Conservation (phyloP, 2,329 filamentous ascomycete species). For the Sarocladium kiliense region DNA sequence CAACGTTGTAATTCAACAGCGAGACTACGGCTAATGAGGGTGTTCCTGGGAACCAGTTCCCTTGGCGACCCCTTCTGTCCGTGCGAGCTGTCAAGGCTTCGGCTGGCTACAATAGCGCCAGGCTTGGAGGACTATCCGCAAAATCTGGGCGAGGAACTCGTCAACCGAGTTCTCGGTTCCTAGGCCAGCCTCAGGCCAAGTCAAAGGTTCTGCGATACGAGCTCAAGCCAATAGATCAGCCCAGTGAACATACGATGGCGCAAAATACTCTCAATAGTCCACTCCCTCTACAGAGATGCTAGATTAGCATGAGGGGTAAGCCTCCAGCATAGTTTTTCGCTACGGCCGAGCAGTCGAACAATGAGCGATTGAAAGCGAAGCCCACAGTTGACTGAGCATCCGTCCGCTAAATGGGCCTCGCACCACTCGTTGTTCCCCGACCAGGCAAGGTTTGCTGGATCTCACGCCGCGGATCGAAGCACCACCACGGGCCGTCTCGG, state of each 20-base stretch:
- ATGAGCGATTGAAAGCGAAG: background rate
- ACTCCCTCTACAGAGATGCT: background rate
- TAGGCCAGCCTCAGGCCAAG: background rate
- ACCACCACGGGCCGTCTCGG: background rate
- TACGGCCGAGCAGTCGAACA: background rate
- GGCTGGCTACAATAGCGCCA: background rate
- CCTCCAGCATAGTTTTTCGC: too few species aligned
- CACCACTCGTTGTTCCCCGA: background rate
- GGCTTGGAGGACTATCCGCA: background rate
- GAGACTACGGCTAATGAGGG: background rate
- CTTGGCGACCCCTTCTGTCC: background rate
- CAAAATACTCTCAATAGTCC: background rate
- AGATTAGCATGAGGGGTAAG: background rate
- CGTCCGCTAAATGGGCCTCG: background rate
- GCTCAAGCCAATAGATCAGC: background rate
- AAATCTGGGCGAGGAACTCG: background rate
- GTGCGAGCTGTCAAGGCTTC: background rate
- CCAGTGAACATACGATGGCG: conserved; percentile 1
- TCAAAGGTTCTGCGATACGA: background rate
- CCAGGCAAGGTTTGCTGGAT: background rate
- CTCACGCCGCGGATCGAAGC: background rate
- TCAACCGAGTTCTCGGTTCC: background rate
- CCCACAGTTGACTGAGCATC: background rate
- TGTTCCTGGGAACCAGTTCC: too few species aligned
- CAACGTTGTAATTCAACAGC: background rate